Evolutionary conservation across 352 stramenopile genomes (phyloP).

Genomic region (Globisporangium nunn): DNA sequence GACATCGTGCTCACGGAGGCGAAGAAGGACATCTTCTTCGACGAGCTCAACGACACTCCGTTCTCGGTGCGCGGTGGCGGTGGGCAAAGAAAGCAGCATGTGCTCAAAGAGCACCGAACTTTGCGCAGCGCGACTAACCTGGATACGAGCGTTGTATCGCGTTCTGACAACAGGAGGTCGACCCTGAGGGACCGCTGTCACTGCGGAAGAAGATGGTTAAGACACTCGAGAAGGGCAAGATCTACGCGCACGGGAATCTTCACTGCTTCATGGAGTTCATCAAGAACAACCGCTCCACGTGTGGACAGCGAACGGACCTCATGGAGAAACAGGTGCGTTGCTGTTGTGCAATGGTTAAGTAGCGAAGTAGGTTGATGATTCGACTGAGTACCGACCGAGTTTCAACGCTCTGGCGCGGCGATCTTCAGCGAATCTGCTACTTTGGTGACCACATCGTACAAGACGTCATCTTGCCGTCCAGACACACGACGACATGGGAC

Average conservation of each 20-base stretch:
- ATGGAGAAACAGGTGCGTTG: constrained; percentile 8
- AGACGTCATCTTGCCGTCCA: constrained; percentile 28
- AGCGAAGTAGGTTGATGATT: too few species aligned
- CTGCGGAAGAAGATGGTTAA: constrained; percentile 17
- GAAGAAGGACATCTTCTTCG: constrained; percentile 51
- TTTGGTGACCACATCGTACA: constrained; percentile 48
- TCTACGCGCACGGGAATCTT: constrained; percentile 43
- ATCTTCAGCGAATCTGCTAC: constrained; percentile 35
- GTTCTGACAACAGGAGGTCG: constrained; percentile 18
- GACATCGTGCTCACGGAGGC: constrained; percentile 41
- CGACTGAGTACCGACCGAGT: too few species aligned
- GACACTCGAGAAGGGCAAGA: constrained; percentile 22
- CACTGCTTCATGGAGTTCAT: constrained; percentile 13
- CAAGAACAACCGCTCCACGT: not conserved
- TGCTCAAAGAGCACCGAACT: too few species aligned
- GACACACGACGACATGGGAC: constrained; percentile 31
- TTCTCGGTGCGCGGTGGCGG: constrained; percentile 22
- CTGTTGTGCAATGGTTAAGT: not conserved
- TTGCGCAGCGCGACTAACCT: not conserved
- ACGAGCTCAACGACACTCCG: constrained; percentile 36
- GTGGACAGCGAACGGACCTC: not conserved
- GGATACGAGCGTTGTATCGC: not conserved
- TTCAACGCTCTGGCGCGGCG: not conserved
- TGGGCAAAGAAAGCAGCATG: too few species aligned
- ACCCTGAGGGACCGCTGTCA: constrained; percentile 10